Base-by-base conservation (phyloP, 2,329 filamentous ascomycete genomes). In the Penicillium glabrum region DNA sequence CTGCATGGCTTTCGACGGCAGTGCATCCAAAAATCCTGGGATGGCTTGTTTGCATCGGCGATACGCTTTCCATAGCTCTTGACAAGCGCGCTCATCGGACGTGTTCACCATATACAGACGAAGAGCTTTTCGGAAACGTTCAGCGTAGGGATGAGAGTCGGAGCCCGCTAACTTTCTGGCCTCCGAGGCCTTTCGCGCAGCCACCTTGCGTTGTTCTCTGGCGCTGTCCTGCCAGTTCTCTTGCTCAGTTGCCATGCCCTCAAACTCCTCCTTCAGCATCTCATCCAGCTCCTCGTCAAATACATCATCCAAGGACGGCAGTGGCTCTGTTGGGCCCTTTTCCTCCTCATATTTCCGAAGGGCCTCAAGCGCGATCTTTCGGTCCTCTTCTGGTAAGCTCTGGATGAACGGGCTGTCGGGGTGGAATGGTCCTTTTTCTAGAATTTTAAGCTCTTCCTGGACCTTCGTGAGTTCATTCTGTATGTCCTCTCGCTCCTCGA, bases 1-100 rank as follows among this genome's bases (percentile, higher is more conserved):
- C n/a, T 83, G 75, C 84, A 89, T 89, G 5, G 84, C 80, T 16
- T 82, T 79, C 10, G 78, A 67, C 0, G 88, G 83, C n/a, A 92
- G 80, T 29, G 79, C 78, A 35, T 78, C 70, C 74, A 86, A 82
- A 58, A 78, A 78, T 1, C 67, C 71, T 2, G 77, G 69, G 29
- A 83, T 65, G 6, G 73, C 65, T 56, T 77, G 75, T 62, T 80
- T 80, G 66, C 79, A 82, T 29, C 80, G 70, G 31, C 77, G 70
- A 66, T 83, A 83, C 64, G 76, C 77, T 63, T 75, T 79, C 81
- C 81, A 83, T 26, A 80, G 61, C 47, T 75, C 72, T 39, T 75
- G 72, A 31, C 66, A 64, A 21, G 67, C 56, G 27, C 68, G 62
- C 24, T 71, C 67, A 45, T 74, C 65, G 3, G 64, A 60, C 4